Evolutionary conservation across 2,329 filamentous ascomycete species (phyloP), one percentile per base, ranked within the genome.

Genomic region (Cercospora citrullina): DNA sequence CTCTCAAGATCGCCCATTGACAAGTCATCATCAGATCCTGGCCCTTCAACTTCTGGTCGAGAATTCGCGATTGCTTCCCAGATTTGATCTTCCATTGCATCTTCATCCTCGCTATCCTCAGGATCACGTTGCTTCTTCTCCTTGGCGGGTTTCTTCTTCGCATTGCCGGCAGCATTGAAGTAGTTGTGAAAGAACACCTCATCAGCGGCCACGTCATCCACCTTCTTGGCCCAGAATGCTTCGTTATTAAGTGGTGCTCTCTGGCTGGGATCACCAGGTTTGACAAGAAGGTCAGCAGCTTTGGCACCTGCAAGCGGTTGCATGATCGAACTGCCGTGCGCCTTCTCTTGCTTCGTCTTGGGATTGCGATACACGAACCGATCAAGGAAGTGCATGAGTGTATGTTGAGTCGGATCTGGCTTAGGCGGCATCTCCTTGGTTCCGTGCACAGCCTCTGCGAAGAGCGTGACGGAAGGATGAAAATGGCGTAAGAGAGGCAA

Each of bases 141-240:
- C 78, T 87, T 85, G 80, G 86, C 87, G 74, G 85, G 85, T 74
- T 84, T 85, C 69, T 78, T 78, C 75, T 86, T 84, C 73, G 84
- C 81, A 71, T 84, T 85, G 60, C 84, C 86, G 10, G 83, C 81
- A 77, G 90, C 87, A 66, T 88, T 90, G 81, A 99, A 99, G 87
- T 99, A 99, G 72, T 93, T 90, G 80, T 99, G 95, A 87, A 99
- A 99, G 87, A 99, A 99, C 45, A 93, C 91, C 77, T 99, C 95
- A 72, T 99, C 94, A 0, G 89, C 92, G 3, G 91, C 89, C 55
- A 99, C 90, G 64, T 98, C 90, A 71, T 93, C 90, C n/a, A 87
- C 85, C 82, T 93, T 94, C 87, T 92, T 93, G 75, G 90, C 90
- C 92, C 93, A 97, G 84, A 99, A 99, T 3, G 88, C 84, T 70